Evolutionary conservation across 2,329 filamentous ascomycete species (phyloP), one percentile per base, ranked within the genome.

Genomic region (Amauroascus niger): DNA sequence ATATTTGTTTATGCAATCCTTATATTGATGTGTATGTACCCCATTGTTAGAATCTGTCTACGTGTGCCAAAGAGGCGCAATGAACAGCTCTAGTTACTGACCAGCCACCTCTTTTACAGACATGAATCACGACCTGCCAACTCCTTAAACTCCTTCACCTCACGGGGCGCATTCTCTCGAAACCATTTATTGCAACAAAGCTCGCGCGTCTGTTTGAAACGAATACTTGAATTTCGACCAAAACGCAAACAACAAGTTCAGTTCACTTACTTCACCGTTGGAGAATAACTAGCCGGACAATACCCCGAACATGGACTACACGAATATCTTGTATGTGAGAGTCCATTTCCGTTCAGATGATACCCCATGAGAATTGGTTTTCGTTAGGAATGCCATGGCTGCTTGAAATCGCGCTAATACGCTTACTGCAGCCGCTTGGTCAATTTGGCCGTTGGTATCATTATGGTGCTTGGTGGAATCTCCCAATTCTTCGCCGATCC

Each of bases 391-490:
- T 7, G 9, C 9, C 8, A 32, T 28, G 22, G 20, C 41, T 28
- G n/a, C 1, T 14, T 14, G 44, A 14, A 45, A 5, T 26, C n/a
- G 26, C 32, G 16, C 45, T 50, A 20, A 49, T 46, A 35, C 32
- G 4, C 22, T n/a, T 14, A 50, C 30, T 53, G 62, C 69, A 97
- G 93, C 76, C 93, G 93, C 67, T 82, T 97, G 67, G 87, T 95
- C 70, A 98, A 98, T 79, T 78, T 98, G 71, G 87, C 77, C 64
- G 83, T 94, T 59, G 93, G 84, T 64, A 84, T 84, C 62, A 79
- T 95, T 61, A 94, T 95, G 82, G 76, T 95, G 46, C 77, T 95
- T 46, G 91, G 90, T 60, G 91, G 89, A 67, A 75, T 78, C 60
- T 70, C 64, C 52, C 71, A 76, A 63, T 75, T 72, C 67, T 72